A percentile compares a stretch with the other conserved stretches of the same genome.
These are phyloP conservation scores for Pleodorina starrii DNA, from an alignment of 139 green algal species.

Conservation along the genomic window DNA sequence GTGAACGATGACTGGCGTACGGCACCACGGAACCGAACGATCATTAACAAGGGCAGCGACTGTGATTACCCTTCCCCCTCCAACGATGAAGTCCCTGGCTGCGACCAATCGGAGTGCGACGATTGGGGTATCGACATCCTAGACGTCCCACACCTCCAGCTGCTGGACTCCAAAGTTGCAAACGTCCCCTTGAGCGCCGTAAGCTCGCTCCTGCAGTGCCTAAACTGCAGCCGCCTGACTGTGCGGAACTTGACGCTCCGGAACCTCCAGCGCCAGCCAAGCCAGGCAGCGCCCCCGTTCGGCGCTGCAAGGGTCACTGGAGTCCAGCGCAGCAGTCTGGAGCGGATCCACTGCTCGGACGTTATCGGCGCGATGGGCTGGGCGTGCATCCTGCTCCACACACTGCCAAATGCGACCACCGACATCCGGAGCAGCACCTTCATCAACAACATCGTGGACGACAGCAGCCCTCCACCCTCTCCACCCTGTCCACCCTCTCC, in stretches of 20 bases:
- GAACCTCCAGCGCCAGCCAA: neutral
- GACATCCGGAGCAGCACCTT: neutral
- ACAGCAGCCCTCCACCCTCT: no score
- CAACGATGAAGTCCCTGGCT: no score
- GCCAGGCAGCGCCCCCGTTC: neutral
- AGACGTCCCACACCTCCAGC: neutral
- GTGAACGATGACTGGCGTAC: neutral
- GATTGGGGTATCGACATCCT: slow-evolving; percentile 17
- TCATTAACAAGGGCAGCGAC: no score
- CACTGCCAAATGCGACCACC: neutral
- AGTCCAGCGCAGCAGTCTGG: neutral
- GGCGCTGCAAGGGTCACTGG: neutral
- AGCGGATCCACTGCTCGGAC: neutral
- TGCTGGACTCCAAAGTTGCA: neutral
- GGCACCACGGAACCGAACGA: no score
- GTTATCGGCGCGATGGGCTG: neutral
- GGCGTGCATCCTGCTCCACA: slow-evolving; percentile 14
- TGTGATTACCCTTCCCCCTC: no score
- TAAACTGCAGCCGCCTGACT: neutral
- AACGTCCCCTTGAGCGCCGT: neutral
- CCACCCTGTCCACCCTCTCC: no score
- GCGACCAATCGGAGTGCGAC: neutral
- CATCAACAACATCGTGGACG: neutral
- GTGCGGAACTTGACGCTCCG: neutral
- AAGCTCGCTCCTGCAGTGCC: slow-evolving; percentile 16